Base-by-base conservation (phyloP, 116 monocot genomes). In the Papilionanthe hybrid region DNA sequence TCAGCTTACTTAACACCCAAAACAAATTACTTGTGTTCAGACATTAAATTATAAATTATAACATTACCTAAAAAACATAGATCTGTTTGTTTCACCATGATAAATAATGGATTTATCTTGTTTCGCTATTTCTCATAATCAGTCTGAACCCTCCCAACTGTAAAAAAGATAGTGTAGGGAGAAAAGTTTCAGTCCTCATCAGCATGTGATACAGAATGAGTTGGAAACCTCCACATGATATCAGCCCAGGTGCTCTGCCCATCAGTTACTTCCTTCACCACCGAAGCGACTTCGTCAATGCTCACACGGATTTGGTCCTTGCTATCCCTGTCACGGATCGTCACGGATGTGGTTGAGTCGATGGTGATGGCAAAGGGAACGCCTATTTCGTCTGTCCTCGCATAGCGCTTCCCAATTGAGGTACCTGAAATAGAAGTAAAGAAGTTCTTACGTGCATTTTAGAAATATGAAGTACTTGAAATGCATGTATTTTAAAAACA, bases 291-390 rank as follows among this genome's bases (percentile, higher is more conserved):
- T 84, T 92, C 89, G 25, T 84, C 81, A 8, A 92, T 82, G 43
- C 68, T 67, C 5, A 97, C 92, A 4, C 97, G 88, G 37, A 94
- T 88, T 81, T 97, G 94, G 80, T 90, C 84, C 81, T 88, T 92
- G 85, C 89, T 94, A 55, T 97, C 97, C 72, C 96, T 90, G 81
- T 96, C 94, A 1, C 97, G 87, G 25, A 97, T 84, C 0, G 94
- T 96, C 30, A 97, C 94, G 11, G 69, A 81, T 1, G 74, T 43
- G 0, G 84, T 83, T 2, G 86, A 85, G 77, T 92, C 97, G 0
- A 97, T 91, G 5, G 97, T 94, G 57, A 97, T 27, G 9, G 97
- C 97, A 75, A 97, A 97, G 0, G 97, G 94, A 75, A 97, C 97
- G 9, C 96, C 96, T 7, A 93, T 82, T 82, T 96, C 96, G 78